Percentiles rank a stretch among this genome's conserved stretches.
Evolutionary conservation across 805 yeast species (phyloP).

Genomic region (Ogataea naganishii): DNA sequence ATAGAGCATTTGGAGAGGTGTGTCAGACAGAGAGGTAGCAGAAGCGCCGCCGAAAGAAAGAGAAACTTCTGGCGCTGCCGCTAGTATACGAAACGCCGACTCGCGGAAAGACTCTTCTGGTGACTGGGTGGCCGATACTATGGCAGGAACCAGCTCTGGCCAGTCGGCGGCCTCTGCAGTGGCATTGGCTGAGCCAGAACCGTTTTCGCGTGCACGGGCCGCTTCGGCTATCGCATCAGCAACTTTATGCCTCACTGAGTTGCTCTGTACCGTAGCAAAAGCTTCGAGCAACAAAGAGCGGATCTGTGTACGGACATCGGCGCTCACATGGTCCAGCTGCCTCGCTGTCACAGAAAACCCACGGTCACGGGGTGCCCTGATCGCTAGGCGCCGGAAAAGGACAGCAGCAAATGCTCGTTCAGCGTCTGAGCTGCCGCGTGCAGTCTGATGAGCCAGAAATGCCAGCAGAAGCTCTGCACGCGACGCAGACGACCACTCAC

Average conservation of each 20-base stretch:
- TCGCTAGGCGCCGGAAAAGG: slow-evolving; percentile 77
- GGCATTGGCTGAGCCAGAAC: no score
- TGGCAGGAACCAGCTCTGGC: slow-evolving; percentile 71
- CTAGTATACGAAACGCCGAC: slow-evolving; percentile 81
- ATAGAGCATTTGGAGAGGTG: slow-evolving; percentile 55
- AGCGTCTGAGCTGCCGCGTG: slow-evolving; percentile 50
- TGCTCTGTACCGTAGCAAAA: slow-evolving; percentile 58
- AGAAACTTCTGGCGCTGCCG: slow-evolving; percentile 71
- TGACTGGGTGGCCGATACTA: slow-evolving; percentile 53
- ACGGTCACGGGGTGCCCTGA: slow-evolving; percentile 63
- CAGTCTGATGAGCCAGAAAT: slow-evolving; percentile 76
- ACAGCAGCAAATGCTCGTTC: slow-evolving; percentile 74
- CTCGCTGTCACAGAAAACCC: slow-evolving; percentile 60
- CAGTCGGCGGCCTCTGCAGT: slow-evolving; percentile 47
- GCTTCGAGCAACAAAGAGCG: slow-evolving; percentile 65
- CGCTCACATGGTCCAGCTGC: slow-evolving; percentile 63
- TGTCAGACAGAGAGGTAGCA: no score
- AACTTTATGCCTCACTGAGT: slow-evolving; percentile 78
- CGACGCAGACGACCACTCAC: slow-evolving; percentile 64
- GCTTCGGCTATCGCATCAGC: slow-evolving; percentile 93
- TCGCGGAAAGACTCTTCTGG: slow-evolving; percentile 67
- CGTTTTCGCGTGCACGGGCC: slow-evolving; percentile 64
- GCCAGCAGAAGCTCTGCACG: slow-evolving; percentile 64
- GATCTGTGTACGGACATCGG: slow-evolving; percentile 51
- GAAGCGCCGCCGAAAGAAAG: no score